These are phyloP conservation scores for Pseudisothecium myosuroides DNA, from an alignment of 225 moss, liverwort and hornwort genomes.

Conservation along the genomic window DNA sequence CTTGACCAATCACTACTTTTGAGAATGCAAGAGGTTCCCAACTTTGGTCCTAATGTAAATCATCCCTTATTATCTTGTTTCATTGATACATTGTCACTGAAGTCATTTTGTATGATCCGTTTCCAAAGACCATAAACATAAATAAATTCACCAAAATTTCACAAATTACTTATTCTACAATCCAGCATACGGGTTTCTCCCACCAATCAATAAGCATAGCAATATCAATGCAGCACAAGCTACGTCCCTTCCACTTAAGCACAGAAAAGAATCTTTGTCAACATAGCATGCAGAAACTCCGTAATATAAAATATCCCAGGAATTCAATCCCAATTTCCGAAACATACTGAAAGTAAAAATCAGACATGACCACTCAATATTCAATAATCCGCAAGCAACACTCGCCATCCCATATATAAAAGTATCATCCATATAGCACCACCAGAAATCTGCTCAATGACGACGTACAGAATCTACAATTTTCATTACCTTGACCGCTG, in stretches of 20 bases:
- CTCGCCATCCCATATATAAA: background rate
- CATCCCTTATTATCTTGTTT: background rate
- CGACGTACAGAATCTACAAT: conserved; percentile 34
- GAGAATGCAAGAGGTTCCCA: background rate
- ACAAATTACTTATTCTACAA: background rate
- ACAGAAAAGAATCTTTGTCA: background rate
- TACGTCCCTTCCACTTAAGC: background rate
- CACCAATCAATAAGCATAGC: background rate
- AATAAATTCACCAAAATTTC: background rate
- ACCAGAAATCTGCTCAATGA: background rate
- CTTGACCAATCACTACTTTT: background rate
- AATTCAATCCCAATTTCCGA: background rate
- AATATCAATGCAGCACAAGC: background rate
- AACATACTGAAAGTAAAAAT: background rate
- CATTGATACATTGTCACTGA: no score
- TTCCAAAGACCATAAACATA: background rate
- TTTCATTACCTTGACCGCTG: conserved; percentile 29
- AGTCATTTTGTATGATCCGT: background rate
- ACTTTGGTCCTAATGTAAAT: background rate
- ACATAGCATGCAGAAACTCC: background rate
- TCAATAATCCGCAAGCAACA: background rate
- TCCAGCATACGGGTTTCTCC: background rate
- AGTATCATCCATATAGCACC: background rate
- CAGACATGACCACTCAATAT: background rate
- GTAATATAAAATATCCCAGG: background rate